These are phyloP conservation scores for Grifola frondosa DNA, from an alignment of 1,284 basidiomycete genomes.

Conservation along the genomic window DNA sequence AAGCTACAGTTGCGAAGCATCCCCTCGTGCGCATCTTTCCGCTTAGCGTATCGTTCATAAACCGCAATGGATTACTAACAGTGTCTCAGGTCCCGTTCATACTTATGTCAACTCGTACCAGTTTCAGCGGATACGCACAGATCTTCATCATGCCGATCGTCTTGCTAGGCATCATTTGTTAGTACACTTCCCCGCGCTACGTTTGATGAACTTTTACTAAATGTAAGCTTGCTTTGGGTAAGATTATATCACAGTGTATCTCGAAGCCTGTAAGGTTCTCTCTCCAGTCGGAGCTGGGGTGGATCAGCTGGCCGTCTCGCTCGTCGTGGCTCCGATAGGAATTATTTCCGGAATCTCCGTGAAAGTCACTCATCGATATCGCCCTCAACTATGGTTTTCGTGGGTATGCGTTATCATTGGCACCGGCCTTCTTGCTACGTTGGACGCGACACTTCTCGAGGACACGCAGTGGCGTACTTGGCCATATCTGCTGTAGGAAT, in stretches of 20 bases:
- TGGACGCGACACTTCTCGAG: conserved; percentile 37
- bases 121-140: neutral
- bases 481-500: no score
- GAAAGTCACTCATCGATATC: conserved; percentile 30
- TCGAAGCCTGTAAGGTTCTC: conserved; percentile 44
- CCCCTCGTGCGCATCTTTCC: conserved; percentile 2
- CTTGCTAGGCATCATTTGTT: neutral
- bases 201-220: neutral
- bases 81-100: conserved; percentile 21
- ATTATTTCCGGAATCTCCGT: conserved; percentile 29
- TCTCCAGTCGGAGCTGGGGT: conserved; percentile 44
- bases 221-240: neutral
- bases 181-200: no score
- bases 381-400: conserved; percentile 35
- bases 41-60: neutral
- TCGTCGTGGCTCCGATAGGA: conserved; percentile 27
- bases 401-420: conserved; percentile 38
- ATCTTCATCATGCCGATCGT: neutral
- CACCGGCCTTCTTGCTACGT: conserved; percentile 34
- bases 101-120: neutral
- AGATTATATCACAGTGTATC: conserved; percentile 38
- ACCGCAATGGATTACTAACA: neutral
- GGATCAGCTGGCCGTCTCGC: conserved; percentile 33
- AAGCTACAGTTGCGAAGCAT: neutral
- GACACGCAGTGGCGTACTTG: no score